phyloP scores from a whole-genome alignment of 768 basidiomycete genomes.

The Pisolithus albus region DNA sequence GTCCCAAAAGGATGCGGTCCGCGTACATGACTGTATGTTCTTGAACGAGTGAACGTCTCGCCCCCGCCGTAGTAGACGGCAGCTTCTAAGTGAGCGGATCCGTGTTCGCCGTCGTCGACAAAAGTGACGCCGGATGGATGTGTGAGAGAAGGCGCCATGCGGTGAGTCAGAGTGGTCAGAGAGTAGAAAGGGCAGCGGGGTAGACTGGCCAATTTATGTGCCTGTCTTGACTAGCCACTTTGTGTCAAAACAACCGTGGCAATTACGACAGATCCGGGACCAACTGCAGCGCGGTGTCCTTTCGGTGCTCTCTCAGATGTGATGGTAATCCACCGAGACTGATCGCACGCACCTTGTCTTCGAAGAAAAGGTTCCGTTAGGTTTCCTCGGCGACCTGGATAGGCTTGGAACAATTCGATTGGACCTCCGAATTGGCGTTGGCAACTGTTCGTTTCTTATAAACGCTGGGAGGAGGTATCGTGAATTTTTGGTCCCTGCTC shows the following conservation, averaged over 20 bases:
- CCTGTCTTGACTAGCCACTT: slow-evolving; percentile 8
- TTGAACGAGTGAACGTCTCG: slow-evolving; percentile 71
- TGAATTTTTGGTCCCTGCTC: not conserved
- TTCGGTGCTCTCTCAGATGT: too few relatives aligned
- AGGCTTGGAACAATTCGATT: not conserved
- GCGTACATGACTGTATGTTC: slow-evolving; percentile 84
- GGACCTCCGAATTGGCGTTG: not conserved
- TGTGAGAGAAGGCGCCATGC: slow-evolving; percentile 59
- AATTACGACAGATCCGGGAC: slow-evolving; percentile 3
- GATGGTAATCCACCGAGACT: too few relatives aligned
- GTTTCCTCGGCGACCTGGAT: not conserved
- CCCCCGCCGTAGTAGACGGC: slow-evolving; percentile 77
- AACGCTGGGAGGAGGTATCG: not conserved
- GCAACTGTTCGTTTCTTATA: not conserved
- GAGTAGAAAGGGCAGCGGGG: slow-evolving; percentile 9
- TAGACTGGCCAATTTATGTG: slow-evolving; percentile 13
- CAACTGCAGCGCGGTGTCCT: too few relatives aligned
- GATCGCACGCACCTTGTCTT: too few relatives aligned
- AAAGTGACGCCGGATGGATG: slow-evolving; percentile 64
- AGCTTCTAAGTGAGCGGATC: slow-evolving; percentile 57
- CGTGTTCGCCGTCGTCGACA: slow-evolving; percentile 50
- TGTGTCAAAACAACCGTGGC: slow-evolving; percentile 13
- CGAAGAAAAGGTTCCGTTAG: not conserved
- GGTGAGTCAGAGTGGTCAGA: slow-evolving; percentile 3
- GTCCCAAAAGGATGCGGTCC: slow-evolving; percentile 3